phyloP scores from a whole-genome alignment of 495 filamentous ascomycete species.

The Rusavskia elegans region DNA sequence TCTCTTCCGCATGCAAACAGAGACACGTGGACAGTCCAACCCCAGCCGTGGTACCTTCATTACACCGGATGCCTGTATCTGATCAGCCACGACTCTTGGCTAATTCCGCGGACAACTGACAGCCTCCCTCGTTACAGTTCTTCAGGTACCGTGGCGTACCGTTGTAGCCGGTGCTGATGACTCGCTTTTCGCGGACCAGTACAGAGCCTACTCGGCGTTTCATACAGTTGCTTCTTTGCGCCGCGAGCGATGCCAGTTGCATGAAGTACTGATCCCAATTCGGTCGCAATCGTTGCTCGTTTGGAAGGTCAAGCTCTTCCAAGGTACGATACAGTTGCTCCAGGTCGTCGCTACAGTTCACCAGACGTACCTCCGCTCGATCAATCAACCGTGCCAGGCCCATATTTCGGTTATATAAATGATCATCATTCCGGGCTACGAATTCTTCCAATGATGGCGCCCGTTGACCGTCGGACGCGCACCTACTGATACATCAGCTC shows the following conservation, averaged over 20 bases:
- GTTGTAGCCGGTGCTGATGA: slow-evolving; percentile 96
- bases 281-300: slow-evolving; percentile 70
- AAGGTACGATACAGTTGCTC: slow-evolving; percentile 53
- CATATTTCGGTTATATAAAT: slow-evolving; percentile 51
- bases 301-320: slow-evolving; percentile 50
- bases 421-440: slow-evolving; percentile 53
- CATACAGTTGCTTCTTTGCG: slow-evolving; percentile 93
- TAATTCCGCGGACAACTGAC: slow-evolving; percentile 24
- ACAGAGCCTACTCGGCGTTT: slow-evolving; percentile 92
- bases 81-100: not conserved
- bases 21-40: slow-evolving; percentile 68
- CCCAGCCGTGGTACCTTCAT: slow-evolving; percentile 53
- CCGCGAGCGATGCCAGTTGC: slow-evolving; percentile 80
- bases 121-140: slow-evolving; percentile 92
- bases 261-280: slow-evolving; percentile 98
- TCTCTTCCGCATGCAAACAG: slow-evolving; percentile 94
- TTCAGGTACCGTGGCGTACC: slow-evolving; percentile 72
- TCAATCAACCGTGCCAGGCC: slow-evolving; percentile 61
- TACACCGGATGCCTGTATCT: slow-evolving; percentile 53
- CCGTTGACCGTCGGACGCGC: slow-evolving; percentile 4
- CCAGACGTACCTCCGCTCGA: slow-evolving; percentile 62
- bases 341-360: slow-evolving; percentile 66
- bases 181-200: slow-evolving; percentile 71
- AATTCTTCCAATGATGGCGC: slow-evolving; percentile 61
- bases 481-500: slow-evolving; percentile 1